phyloP scores from a whole-genome alignment of 352 stramenopile genomes.

The Phytophthora citrophthora region DNA sequence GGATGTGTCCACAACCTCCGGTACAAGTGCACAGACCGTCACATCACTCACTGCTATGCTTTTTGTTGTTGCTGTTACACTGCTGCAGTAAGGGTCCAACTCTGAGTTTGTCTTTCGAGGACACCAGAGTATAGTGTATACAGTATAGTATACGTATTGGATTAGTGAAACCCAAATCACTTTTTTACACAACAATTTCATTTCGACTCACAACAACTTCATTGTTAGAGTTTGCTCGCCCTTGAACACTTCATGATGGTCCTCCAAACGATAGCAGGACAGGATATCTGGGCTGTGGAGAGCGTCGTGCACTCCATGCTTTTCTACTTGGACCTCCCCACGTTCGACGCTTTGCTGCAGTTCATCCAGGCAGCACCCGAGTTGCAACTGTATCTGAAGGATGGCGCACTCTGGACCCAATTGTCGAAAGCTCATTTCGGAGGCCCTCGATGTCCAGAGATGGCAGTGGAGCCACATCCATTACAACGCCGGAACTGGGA shows the following conservation, averaged over 20 bases:
- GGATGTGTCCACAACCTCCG: conserved; percentile 10
- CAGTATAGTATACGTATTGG: too few relatives aligned
- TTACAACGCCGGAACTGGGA: conserved; percentile 14
- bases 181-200: too few relatives aligned
- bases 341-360: neutral
- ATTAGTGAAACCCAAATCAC: too few relatives aligned
- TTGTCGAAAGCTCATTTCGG: conserved; percentile 30
- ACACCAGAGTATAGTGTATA: too few relatives aligned
- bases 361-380: conserved; percentile 7
- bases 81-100: neutral
- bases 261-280: neutral
- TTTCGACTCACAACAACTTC: too few relatives aligned
- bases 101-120: too few relatives aligned
- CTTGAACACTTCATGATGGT: neutral
- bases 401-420: conserved; percentile 42
- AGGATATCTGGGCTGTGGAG: conserved; percentile 5
- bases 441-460: conserved; percentile 11
- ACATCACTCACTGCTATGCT: neutral
- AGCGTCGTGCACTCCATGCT: conserved; percentile 3
- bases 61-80: conserved; percentile 1
- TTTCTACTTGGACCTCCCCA: conserved; percentile 4
- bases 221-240: too few relatives aligned
- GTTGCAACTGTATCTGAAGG: conserved; percentile 22
- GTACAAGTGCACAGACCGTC: neutral
- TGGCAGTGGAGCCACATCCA: conserved; percentile 6